Evolutionary conservation across 495 filamentous ascomycete genomes (phyloP), one percentile per base, ranked within the genome.

Genomic region (Lasiosphaeris hirsuta): DNA sequence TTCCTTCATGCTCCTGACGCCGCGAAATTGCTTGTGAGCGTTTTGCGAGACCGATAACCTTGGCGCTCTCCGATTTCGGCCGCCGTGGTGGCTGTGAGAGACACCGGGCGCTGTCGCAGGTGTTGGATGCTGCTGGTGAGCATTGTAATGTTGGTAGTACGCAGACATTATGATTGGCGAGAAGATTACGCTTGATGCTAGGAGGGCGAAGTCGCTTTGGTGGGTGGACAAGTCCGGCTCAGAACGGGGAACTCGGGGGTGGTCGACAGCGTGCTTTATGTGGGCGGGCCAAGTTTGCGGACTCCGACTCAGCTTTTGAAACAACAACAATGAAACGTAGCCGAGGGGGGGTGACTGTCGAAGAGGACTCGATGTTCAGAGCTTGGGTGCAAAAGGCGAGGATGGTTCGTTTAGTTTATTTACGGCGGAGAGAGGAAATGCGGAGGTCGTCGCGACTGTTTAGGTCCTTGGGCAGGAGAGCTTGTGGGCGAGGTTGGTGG

Each of bases 61-160:
- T 55, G 93, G 90, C 48, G 86, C 91, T 73, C 94, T 84, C 66
- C 95, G 87, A 65, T 91, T 91, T 60, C 92, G 89, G 58, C 89
- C 86, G 69, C 84, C 86, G 75, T 95, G 90, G 72, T 94, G 88
- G 70, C 81, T 86, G 71, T 88, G 84, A 51, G 84, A 81, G 36
- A 79, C 72, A n/a, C 77, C 64, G 63, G 70, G 71, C 62, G 75
- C 71, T 69, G 68, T 72, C 63, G 78, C 76, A 70, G 80, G 70
- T 66, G 79, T 76, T 71, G 84, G 86, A 59, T 87, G 84, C 60
- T 84, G 83, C 63, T 83, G 77, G 62, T 78, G 82, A 55, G 82
- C 75, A 71, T 86, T 85, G 78, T 84, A 89, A 66, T 82, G 23
- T 30, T 30, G 78, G 71, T 86, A 85, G 74, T 86, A 90, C 67